Base-by-base conservation (phyloP, 2,329 filamentous ascomycete species). In the Stachybotrys echinatus region DNA sequence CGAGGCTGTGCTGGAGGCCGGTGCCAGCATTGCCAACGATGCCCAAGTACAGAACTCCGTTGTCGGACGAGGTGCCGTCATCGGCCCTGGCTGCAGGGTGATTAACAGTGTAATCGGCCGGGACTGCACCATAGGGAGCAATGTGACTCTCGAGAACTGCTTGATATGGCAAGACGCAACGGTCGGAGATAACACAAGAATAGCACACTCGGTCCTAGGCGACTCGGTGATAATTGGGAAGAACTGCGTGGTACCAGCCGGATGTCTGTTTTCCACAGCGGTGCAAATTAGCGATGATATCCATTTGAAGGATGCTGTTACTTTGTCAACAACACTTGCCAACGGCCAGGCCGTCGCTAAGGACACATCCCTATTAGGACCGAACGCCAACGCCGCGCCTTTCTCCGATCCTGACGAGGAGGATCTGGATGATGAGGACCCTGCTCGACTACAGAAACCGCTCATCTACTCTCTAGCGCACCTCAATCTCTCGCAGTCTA, bases 101-200 rank as follows among this genome's bases (percentile, higher is more conserved):
- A 76, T 76, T 8, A 87, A 88, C 67, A 92, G 87, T 60, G 81
- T 94, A 44, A 84, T 99, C 52, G 94, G 94, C 27, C 81, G 87
- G 53, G 80, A 88, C 56, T 97, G 92, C 69, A 84, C 83, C 55
- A 94, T 99, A 57, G 94, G 94, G 6, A 85, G 82, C 57, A 89
- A 94, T 56, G 92, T 94, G 23, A 80, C 75, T 37, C 83, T 99
- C 53, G 79, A 88, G 45, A 80, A 89, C 57, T 87, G 89, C 20
- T 92, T 90, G 59, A 82, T 99, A 55, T 97, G 92, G 92, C 89
- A 96, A 59, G 81, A 91, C 58, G 84, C 83, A 0, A 80, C 79
- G 5, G 82, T 99, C 57, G 87, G 84, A 1, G 89, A 96, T 61
- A 85, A 84, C 19, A 77, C 86, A 17, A 79, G 79, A 21, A 74